Base-by-base conservation (phyloP, 495 filamentous ascomycete species). In the Umbilicaria muhlenbergii region DNA sequence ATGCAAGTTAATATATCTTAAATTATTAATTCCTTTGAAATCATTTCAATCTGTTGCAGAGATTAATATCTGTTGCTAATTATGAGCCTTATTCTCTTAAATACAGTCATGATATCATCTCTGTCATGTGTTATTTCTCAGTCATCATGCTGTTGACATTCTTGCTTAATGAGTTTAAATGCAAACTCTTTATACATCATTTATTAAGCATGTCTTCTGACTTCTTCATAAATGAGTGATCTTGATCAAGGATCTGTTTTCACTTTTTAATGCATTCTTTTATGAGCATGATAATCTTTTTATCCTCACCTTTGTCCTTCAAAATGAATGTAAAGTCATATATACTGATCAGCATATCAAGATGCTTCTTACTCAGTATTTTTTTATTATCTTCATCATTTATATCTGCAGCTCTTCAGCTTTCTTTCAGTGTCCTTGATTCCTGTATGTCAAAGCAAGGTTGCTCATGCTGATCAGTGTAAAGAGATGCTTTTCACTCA, bases 381-480 rank as follows among this genome's bases (percentile, higher is more conserved):
- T 47, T 34, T 50, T 54, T 11, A 36, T 32, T 11, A 19, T 38
- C 35, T 52, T 40, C 15, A 53, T 17, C 11, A 56, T 53, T 47
- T 61, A 49, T 16, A 56, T 4, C 34, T 51, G 34, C 34, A 64
- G 47, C 37, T 50, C 39, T 52, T 63, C 58, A 3, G 59, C 59
- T 32, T 53, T 49, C 38, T 59, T 44, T 28, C 34, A 57, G 33
- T 48, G 49, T 11, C 54, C 53, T 39, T 57, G 54, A 11, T 43
- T 49, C 32, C 14, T 16, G 39, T 51, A 58, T 2, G 42, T 61
- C 18, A 21, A 47, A n/a, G 63, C 60, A 8, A 70, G 58, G 45
- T 67, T 63, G 24, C n/a, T 41, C 49, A 68, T 66, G 21, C 51
- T 59, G 0, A 35, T 55, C 34, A 71, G 42, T 8, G 63, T 68